Evolutionary conservation across 768 basidiomycete species (phyloP).

Genomic region (Serendipita sp.): DNA sequence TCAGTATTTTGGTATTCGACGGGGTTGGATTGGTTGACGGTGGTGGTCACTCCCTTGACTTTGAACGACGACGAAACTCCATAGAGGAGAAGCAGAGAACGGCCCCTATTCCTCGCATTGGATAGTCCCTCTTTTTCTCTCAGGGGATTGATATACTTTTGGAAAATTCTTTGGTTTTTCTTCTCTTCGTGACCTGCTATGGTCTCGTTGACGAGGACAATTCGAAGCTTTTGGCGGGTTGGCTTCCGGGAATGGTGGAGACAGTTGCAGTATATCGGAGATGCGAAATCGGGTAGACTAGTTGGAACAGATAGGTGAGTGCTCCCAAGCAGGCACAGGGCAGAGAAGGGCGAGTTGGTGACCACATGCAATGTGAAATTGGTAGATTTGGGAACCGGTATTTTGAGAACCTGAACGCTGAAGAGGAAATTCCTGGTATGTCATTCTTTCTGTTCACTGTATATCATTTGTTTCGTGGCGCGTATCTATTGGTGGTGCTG

Average conservation of each 20-base stretch:
- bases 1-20: too few species aligned
- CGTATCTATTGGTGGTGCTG: neutral
- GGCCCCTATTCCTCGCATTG: too few species aligned
- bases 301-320: constrained; percentile 72
- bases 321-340: neutral
- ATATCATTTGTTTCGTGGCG: neutral
- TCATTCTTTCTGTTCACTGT: too few species aligned
- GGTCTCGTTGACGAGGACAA: constrained; percentile 60
- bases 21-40: too few species aligned
- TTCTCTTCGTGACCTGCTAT: constrained; percentile 20
- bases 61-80: too few species aligned
- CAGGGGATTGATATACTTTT: too few species aligned
- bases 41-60: too few species aligned
- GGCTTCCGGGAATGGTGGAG: constrained; percentile 82
- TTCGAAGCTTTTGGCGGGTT: constrained; percentile 58
- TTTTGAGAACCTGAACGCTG: constrained; percentile 77
- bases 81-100: too few species aligned
- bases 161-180: too few species aligned
- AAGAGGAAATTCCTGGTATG: constrained; percentile 79
- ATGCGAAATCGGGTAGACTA: constrained; percentile 71
- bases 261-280: constrained; percentile 85
- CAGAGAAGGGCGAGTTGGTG: neutral
- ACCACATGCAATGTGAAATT: too few species aligned
- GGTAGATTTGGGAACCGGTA: constrained; percentile 87
- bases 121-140: too few species aligned